phyloP scores from a whole-genome alignment of 306 rosid species.

The Dryas alaskensis region DNA sequence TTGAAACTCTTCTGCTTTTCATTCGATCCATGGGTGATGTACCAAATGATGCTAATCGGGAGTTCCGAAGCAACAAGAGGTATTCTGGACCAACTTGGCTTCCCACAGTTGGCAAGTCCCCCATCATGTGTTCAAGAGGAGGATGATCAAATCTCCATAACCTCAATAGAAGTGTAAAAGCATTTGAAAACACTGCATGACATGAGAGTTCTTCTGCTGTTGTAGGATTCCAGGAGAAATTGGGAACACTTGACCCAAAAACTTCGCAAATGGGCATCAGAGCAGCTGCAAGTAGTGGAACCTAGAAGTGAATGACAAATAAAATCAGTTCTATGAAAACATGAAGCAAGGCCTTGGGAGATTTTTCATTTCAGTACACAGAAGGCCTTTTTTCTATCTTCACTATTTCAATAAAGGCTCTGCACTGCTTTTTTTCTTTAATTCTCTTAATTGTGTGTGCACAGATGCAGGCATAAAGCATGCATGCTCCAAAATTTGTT shows the following conservation, averaged over 20 bases:
- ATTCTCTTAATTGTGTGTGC: background rate
- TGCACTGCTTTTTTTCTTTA: background rate
- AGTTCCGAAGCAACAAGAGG: constrained; percentile 77
- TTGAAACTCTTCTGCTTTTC: constrained; percentile 52
- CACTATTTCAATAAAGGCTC: background rate
- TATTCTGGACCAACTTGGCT: constrained; percentile 69
- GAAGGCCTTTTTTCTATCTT: background rate
- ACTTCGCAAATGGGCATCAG: constrained; percentile 83
- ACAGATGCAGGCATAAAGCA: background rate
- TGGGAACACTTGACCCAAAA: constrained; percentile 69
- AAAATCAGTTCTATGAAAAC: constrained; percentile 17
- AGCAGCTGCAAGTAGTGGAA: constrained; percentile 78
- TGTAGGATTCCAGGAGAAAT: constrained; percentile 46
- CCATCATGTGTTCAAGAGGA: constrained; percentile 62
- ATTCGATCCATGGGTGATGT: constrained; percentile 51
- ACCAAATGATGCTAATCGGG: constrained; percentile 51
- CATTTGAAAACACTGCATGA: constrained; percentile 75
- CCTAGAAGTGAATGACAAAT: constrained; percentile 49
- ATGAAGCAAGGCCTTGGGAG: background rate
- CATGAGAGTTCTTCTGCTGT: constrained; percentile 74
- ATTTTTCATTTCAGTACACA: background rate
- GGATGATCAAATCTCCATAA: constrained; percentile 86
- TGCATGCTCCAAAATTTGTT: background rate
- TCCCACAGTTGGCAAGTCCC: constrained; percentile 61
- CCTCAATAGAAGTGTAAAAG: constrained; percentile 79